These are phyloP conservation scores for Umbelopsis sp. DNA, from an alignment of 192 early-diverging fungal genomes.

Conservation along the genomic window DNA sequence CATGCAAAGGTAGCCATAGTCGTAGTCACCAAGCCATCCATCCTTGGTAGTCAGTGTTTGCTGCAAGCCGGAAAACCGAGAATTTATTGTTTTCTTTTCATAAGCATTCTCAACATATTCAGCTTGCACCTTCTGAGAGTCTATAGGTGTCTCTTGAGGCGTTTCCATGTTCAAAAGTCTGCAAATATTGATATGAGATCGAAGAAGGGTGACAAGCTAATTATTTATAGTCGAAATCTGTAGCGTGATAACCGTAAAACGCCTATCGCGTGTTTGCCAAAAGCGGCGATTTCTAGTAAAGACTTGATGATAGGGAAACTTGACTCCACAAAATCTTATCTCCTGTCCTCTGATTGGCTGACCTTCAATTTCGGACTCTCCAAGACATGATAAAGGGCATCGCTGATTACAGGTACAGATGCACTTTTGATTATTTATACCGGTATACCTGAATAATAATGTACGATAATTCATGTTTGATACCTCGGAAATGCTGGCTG, in stretches of 20 bases:
- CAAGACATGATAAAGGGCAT: neutral
- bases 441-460: too few relatives aligned
- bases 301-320: neutral
- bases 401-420: too few relatives aligned
- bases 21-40: constrained; percentile 54
- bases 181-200: neutral
- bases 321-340: constrained; percentile 7
- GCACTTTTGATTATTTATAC: too few relatives aligned
- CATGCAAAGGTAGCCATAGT: constrained; percentile 51
- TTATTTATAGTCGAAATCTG: neutral
- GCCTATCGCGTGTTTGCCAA: constrained; percentile 5
- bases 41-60: constrained; percentile 21
- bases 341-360: neutral
- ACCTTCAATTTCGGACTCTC: neutral
- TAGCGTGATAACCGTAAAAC: neutral
- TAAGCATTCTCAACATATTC: constrained; percentile 9
- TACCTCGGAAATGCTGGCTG: too few relatives aligned
- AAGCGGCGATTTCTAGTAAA: neutral
- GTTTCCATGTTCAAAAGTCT: neutral
- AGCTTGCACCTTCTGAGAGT: neutral
- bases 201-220: neutral
- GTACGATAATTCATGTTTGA: too few relatives aligned
- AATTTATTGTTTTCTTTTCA: constrained; percentile 6
- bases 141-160: neutral
- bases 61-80: neutral